Conservation (phyloP, 495 filamentous ascomycete genomes). For the Tuber brumale region DNA sequence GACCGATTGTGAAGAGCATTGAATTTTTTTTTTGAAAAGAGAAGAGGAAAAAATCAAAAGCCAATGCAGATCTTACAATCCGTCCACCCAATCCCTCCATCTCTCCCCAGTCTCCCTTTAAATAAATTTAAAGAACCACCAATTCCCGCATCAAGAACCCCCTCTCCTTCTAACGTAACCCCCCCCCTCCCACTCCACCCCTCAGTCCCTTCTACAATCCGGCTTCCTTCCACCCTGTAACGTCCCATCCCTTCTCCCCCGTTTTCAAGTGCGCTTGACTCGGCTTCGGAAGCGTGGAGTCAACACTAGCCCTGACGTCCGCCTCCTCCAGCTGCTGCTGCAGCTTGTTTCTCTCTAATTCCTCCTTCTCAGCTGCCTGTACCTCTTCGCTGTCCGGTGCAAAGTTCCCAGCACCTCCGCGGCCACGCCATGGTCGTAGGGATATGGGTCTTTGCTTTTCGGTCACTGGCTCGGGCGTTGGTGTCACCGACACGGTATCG, state of each 20-base stretch:
- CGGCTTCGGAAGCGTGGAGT: constrained; percentile 29
- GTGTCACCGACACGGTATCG: constrained; percentile 23
- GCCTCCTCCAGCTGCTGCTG: constrained; percentile 25
- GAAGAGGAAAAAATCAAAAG: background rate
- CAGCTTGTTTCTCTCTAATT: constrained; percentile 12
- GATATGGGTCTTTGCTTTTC: constrained; percentile 15
- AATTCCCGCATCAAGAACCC: background rate
- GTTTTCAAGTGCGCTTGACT: constrained; percentile 31
- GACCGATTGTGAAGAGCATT: background rate
- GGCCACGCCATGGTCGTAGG: constrained; percentile 35
- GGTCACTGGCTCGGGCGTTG: constrained; percentile 30
- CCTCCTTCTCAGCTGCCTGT: constrained; percentile 21
- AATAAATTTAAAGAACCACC: background rate
- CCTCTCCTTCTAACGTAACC: background rate
- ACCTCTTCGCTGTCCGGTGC: constrained; percentile 20
- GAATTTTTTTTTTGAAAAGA: background rate
- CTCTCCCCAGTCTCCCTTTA: background rate
- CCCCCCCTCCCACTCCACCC: background rate
- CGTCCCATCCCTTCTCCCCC: constrained; percentile 17
- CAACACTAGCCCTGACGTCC: constrained; percentile 30
- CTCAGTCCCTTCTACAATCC: constrained; percentile 21
- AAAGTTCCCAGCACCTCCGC: constrained; percentile 40
- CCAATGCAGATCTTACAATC: background rate
- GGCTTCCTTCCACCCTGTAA: constrained; percentile 31
- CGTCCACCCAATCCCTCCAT: background rate